A percentile compares a stretch with the other conserved stretches of the same genome.
Conservation (phyloP, 2,329 filamentous ascomycete species). For the Alternaria sp. region DNA sequence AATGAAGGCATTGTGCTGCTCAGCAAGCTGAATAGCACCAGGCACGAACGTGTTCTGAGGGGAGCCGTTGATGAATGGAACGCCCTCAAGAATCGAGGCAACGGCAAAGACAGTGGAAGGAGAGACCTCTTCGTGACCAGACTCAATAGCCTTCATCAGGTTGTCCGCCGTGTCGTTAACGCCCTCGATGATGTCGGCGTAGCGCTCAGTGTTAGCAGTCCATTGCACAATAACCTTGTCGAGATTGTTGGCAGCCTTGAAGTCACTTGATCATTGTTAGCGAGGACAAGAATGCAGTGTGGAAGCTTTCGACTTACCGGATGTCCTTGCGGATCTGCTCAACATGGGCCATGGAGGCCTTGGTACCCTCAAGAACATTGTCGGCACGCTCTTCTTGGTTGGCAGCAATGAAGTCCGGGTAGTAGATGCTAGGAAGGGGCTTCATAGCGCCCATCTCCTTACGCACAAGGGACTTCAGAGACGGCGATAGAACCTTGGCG, state of each 20-base stretch:
- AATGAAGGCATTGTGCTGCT: constrained; percentile 87
- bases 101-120: constrained; percentile 97
- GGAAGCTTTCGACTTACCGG: constrained; percentile 61
- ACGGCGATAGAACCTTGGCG: constrained; percentile 93
- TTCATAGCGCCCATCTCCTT: constrained; percentile 93
- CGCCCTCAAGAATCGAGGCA: constrained; percentile 86
- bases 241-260: constrained; percentile 83
- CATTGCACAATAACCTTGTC: constrained; percentile 98
- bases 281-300: neutral
- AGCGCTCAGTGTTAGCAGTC: constrained; percentile 99
- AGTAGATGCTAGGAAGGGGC: constrained; percentile 95
- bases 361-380: constrained; percentile 83
- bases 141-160: constrained; percentile 84
- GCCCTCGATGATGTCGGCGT: constrained; percentile 83
- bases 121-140: constrained; percentile 87
- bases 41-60: constrained; percentile 99
- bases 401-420: constrained; percentile 98
- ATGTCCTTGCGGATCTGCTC: constrained; percentile 94
- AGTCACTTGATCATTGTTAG: constrained; percentile 63
- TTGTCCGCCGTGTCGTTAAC: constrained; percentile 98
- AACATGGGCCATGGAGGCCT: constrained; percentile 86
- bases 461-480: constrained; percentile 84
- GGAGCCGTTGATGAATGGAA: constrained; percentile 98
- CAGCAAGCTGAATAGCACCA: constrained; percentile 86
- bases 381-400: constrained; percentile 98